Conservation (phyloP, 192 early-diverging fungal species). For the Coemansia biformis region DNA sequence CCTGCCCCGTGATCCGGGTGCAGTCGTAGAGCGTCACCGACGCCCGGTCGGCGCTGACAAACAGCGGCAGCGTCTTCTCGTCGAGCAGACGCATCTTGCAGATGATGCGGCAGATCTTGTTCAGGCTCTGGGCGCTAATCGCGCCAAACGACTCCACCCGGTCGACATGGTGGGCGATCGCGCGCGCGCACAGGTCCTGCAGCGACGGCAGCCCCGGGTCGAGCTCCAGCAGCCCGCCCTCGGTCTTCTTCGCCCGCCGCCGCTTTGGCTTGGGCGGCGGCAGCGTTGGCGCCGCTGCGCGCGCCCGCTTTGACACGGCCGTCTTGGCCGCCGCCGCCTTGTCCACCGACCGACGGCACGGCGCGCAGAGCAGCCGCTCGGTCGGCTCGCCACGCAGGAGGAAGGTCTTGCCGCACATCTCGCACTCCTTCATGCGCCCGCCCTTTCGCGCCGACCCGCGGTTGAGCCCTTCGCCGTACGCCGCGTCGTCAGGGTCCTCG, state of each 20-base stretch:
- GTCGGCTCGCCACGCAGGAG: conserved; percentile 24
- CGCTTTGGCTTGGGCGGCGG: conserved; percentile 5
- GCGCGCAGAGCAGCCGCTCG: conserved; percentile 17
- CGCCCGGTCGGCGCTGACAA: conserved; percentile 57
- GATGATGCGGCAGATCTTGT: conserved; percentile 72
- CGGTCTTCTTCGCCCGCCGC: conserved; percentile 29
- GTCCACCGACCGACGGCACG: conserved; percentile 35
- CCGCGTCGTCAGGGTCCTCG: conserved; percentile 15
- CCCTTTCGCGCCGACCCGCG: conserved; percentile 43
- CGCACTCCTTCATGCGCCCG: conserved; percentile 39
- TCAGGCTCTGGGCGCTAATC: conserved; percentile 62
- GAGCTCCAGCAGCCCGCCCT: conserved; percentile 49
- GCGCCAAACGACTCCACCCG: conserved; percentile 82
- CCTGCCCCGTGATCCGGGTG: conserved; percentile 56
- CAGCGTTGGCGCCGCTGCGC: not conserved
- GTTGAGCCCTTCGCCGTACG: conserved; percentile 24
- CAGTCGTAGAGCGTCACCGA: conserved; percentile 73
- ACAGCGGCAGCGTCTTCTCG: conserved; percentile 60
- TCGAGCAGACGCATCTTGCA: conserved; percentile 67
- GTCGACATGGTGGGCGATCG: conserved; percentile 71
- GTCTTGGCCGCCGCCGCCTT: conserved; percentile 8
- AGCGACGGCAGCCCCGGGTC: conserved; percentile 54
- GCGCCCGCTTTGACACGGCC: conserved; percentile 13
- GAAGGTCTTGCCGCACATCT: conserved; percentile 35
- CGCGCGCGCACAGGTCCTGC: conserved; percentile 62